Evolutionary conservation across 2,329 filamentous ascomycete species (phyloP).

Genomic region (Penicillium sclerotiorum): DNA sequence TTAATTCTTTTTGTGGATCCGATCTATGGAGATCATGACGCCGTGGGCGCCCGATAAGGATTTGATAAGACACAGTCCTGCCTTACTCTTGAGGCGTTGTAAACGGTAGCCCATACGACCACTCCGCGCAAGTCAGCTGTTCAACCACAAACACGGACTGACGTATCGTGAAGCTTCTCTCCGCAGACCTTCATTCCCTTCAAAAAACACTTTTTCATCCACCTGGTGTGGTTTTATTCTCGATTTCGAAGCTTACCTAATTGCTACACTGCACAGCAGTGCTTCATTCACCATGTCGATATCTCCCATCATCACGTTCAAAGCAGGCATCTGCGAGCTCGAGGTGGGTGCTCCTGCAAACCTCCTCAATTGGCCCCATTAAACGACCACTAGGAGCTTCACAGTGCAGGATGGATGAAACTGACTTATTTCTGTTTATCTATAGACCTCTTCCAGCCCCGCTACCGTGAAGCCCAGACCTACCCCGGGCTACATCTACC

Average conservation of each 20-base stretch:
- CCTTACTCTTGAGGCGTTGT: neutral
- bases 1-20: neutral
- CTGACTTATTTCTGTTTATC: slow-evolving; percentile 15
- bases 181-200: slow-evolving; percentile 12
- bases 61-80: neutral
- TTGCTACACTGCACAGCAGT: neutral
- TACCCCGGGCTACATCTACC: slow-evolving; percentile 83
- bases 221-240: slow-evolving; percentile 11
- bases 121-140: slow-evolving; percentile 14
- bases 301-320: slow-evolving; percentile 88
- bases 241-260: neutral
- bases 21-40: neutral
- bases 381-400: neutral
- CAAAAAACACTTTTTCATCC: slow-evolving; percentile 14
- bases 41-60: neutral
- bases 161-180: slow-evolving; percentile 32
- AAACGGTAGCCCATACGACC: slow-evolving; percentile 12
- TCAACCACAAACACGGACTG: slow-evolving; percentile 28
- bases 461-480: slow-evolving; percentile 72
- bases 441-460: slow-evolving; percentile 58
- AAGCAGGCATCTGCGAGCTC: slow-evolving; percentile 85
- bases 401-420: neutral
- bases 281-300: slow-evolving; percentile 68
- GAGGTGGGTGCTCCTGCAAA: slow-evolving; percentile 62
- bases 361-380: slow-evolving; percentile 4